Conservation (phyloP, 148 eudicot genomes). For the Rheum nobile region DNA sequence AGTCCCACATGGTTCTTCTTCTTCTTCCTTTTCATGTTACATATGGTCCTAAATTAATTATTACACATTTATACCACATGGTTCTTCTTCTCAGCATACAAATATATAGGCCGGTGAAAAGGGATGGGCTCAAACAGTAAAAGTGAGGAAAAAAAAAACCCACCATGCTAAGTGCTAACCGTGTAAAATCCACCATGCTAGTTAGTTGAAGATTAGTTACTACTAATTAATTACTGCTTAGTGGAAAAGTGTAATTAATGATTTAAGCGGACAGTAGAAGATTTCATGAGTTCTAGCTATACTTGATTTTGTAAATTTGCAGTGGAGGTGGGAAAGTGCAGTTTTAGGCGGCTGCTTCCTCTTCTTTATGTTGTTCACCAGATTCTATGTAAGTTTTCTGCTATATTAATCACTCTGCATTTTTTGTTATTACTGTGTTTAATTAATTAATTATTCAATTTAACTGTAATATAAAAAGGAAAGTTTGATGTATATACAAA, state of each 20-base stretch:
- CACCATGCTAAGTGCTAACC: not conserved
- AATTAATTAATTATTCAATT: too few species aligned
- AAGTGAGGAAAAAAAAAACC: not conserved
- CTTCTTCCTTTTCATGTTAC: too few species aligned
- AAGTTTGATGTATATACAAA: not conserved
- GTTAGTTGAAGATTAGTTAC: not conserved
- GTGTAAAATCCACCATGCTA: not conserved
- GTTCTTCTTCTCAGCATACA: not conserved
- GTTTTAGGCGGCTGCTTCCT: conserved; percentile 42
- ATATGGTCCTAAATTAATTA: not conserved
- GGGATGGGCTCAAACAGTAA: not conserved
- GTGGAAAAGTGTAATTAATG: not conserved
- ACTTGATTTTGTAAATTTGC: conserved; percentile 10
- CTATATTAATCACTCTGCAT: too few species aligned
- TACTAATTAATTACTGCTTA: not conserved
- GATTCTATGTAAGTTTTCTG: conserved; percentile 35
- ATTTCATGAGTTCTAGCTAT: not conserved
- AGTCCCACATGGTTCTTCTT: conserved; percentile 27
- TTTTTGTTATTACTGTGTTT: too few species aligned
- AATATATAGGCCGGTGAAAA: not conserved
- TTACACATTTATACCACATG: too few species aligned
- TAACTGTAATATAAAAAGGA: not conserved
- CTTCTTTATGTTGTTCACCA: conserved; percentile 35
- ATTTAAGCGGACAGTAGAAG: not conserved
- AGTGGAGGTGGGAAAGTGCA: conserved; percentile 68